Percentiles rank a stretch among this genome's conserved stretches.
Evolutionary conservation across 2,329 filamentous ascomycete species (phyloP).

Genomic region (Xylariaceae sp.): DNA sequence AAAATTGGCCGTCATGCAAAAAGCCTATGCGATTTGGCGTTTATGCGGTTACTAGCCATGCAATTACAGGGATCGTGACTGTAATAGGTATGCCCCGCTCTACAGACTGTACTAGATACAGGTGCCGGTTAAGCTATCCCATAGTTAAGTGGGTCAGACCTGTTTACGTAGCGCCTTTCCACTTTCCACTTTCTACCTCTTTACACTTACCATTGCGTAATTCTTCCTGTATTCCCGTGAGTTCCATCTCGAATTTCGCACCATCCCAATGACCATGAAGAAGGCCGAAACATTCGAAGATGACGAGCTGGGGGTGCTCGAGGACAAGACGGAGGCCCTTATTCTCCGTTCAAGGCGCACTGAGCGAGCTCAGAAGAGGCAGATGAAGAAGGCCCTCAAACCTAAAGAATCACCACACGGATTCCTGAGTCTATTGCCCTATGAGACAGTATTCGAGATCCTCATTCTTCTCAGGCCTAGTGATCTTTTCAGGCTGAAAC

Average conservation of each 20-base stretch:
- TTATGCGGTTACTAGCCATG: too few species aligned
- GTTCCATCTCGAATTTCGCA: not conserved
- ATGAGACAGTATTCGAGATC: conserved; percentile 47
- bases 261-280: not conserved
- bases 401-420: conserved; percentile 24
- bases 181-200: too few species aligned
- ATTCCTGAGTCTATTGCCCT: conserved; percentile 41
- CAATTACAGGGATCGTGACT: too few species aligned
- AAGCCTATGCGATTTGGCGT: too few species aligned
- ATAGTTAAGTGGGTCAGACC: too few species aligned
- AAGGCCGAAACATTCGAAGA: conserved; percentile 24
- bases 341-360: conserved; percentile 48
- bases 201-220: too few species aligned
- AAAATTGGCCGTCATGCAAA: too few species aligned
- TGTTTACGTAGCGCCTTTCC: too few species aligned
- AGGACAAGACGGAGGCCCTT: conserved; percentile 40
- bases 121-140: too few species aligned
- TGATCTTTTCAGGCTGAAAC: conserved; percentile 43
- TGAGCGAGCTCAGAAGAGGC: conserved; percentile 41
- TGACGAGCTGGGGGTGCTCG: conserved; percentile 43
- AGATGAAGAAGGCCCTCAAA: conserved; percentile 37
- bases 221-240: too few species aligned
- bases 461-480: conserved; percentile 43
- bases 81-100: too few species aligned
- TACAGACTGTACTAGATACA: too few species aligned